These are phyloP conservation scores for Gnomoniopsis sp. DNA, from an alignment of 2,329 filamentous ascomycete genomes.

Conservation along the genomic window DNA sequence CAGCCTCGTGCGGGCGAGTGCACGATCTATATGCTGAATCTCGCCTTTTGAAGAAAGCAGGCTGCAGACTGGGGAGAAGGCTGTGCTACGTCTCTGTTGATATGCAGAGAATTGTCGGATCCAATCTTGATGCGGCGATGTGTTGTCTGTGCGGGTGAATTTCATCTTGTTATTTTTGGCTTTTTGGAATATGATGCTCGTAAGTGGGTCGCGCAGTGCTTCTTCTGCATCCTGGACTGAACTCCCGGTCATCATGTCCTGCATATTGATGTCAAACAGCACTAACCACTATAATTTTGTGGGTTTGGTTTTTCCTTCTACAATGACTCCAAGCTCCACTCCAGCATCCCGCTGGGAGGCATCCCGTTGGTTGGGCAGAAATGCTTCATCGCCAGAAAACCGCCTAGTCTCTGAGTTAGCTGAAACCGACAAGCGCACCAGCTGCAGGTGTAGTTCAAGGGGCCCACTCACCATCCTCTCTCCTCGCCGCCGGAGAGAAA, in stretches of 20 bases:
- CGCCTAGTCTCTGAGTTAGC: slow-evolving; percentile 27
- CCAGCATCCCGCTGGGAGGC: slow-evolving; percentile 27
- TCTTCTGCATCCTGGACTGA: not conserved
- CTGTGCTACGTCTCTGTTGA: not conserved
- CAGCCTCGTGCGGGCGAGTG: not conserved
- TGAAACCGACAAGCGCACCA: not conserved
- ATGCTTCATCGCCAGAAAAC: slow-evolving; percentile 39
- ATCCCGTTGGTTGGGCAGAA: slow-evolving; percentile 24
- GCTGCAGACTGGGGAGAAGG: not conserved
- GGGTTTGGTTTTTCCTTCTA: slow-evolving; percentile 24
- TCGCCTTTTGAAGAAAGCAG: not conserved
- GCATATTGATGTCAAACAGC: slow-evolving; percentile 1
- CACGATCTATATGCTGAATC: not conserved
- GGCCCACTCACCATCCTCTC: slow-evolving; percentile 70
- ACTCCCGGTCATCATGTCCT: not conserved
- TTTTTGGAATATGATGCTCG: not conserved
- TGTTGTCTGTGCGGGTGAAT: slow-evolving; percentile 4
- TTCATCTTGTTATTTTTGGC: not conserved
- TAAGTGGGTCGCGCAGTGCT: not conserved
- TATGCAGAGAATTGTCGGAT: slow-evolving; percentile 2
- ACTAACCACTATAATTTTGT: slow-evolving; percentile 10
- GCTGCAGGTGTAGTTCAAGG: not conserved
- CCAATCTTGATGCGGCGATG: not conserved
- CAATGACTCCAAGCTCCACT: slow-evolving; percentile 30
- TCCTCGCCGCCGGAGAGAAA: slow-evolving; percentile 80